Base-by-base conservation (phyloP, 768 basidiomycete species). In the Boletus eberwhitei region DNA sequence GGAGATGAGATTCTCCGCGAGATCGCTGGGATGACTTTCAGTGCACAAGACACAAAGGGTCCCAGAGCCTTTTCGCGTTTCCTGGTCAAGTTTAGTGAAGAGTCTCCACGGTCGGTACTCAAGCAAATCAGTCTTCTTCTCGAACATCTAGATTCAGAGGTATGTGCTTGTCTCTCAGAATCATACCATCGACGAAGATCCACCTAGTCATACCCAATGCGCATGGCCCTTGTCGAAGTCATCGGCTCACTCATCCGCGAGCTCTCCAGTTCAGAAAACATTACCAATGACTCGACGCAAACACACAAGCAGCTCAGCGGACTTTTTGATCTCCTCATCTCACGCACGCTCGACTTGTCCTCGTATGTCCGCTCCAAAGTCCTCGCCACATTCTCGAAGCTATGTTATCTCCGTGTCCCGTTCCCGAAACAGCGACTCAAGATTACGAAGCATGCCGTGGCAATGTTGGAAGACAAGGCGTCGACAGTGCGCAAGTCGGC, bases 341-440 rank as follows among this genome's bases (percentile, higher is more conserved):
- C 91, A 59, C 86, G 96, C n/a, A 85, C 86, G 53, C 80, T 95
- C 53, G 97, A 98, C 70, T 68, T 87, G 13, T 90, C 89, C 41
- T 88, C 88, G 46, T 98, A 94, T 70, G 96, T 99, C 32, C 87
- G 97, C 48, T 82, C 84, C 49, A 98, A 94, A 68, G 91, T 95
- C 24, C 79, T 98, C 42, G 69, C 78, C 8, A 90, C 90, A 1
- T 73, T 97, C 46, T 77, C 82, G 40, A 86, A 85, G 64, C 77
- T 97, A 5, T 89, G 88, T 68, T 83, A 96, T 48, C 80, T 88
- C 26, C 80, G 76, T 2, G 76, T 78, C 67, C 93, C 91, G 64
- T 94, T 93, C 71, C 93, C 93, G 0, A 90, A 92, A 68, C 88
- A 94, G 57, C 82, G 95, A 0, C 76, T 92, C 32, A 74, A 77